A percentile compares a stretch with the other conserved stretches of the same genome.
Evolutionary conservation across 1,139 yeast species (phyloP).

Genomic region (Candida mesenterica): DNA sequence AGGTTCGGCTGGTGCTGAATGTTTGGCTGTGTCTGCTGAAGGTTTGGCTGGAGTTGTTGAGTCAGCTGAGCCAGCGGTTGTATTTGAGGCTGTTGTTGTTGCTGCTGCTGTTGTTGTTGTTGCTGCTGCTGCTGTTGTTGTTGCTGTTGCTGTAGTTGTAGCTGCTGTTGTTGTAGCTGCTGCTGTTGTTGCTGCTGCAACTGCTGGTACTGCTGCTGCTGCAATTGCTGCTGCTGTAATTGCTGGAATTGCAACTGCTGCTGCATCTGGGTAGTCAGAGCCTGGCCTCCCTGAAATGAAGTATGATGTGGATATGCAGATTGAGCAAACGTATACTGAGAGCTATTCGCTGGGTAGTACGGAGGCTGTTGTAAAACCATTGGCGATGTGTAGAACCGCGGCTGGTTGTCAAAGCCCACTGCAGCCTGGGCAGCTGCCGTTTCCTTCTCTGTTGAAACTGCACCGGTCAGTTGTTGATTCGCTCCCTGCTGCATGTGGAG

Average conservation of each 20-base stretch:
- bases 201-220: constrained; percentile 11
- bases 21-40: constrained; percentile 8
- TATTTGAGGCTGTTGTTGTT: constrained; percentile 5
- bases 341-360: constrained; percentile 15
- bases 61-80: constrained; percentile 4
- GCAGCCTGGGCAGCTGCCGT: constrained; percentile 4
- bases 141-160: constrained; percentile 6
- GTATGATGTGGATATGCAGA: constrained; percentile 14
- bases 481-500: constrained; percentile 12
- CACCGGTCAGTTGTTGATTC: constrained; percentile 8
- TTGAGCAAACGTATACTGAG: constrained; percentile 21
- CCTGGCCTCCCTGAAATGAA: constrained; percentile 13
- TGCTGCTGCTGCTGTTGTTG: constrained; percentile 6
- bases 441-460: constrained; percentile 1
- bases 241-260: constrained; percentile 9
- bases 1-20: constrained; percentile 1
- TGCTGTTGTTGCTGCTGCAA: constrained; percentile 10
- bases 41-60: constrained; percentile 7
- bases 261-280: constrained; percentile 11
- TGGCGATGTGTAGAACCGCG: constrained; percentile 21
- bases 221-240: constrained; percentile 14
- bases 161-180: constrained; percentile 9
- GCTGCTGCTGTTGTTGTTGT: constrained; percentile 10
- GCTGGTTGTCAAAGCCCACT: constrained; percentile 15
- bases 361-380: constrained; percentile 24